Evolutionary conservation across 1,139 yeast species (phyloP).

Genomic region (Pichia kudriavzevii): DNA sequence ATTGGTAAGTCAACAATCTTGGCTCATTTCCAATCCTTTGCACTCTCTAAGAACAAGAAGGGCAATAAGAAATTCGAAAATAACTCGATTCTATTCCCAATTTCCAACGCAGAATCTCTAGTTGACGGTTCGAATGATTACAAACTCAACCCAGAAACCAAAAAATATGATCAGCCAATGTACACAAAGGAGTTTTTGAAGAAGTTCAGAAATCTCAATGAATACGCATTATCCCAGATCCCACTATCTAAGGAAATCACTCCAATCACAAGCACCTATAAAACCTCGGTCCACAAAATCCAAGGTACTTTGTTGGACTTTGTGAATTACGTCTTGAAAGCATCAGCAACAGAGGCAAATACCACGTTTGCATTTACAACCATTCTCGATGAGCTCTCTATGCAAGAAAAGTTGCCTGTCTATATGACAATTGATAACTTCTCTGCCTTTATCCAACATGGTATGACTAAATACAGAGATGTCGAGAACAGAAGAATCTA

Average conservation of each 20-base stretch:
- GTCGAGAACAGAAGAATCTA: slow-evolving; percentile 51
- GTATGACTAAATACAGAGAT: slow-evolving; percentile 56
- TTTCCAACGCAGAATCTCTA: slow-evolving; percentile 55
- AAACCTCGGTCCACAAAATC: slow-evolving; percentile 9
- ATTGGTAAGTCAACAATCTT: slow-evolving; percentile 73
- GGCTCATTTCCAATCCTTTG: slow-evolving; percentile 63
- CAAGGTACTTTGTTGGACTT: slow-evolving; percentile 35
- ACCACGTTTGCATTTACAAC: slow-evolving; percentile 38
- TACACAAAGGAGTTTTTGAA: slow-evolving; percentile 53
- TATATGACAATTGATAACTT: slow-evolving; percentile 69
- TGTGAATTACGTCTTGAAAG: slow-evolving; percentile 21
- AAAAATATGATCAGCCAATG: slow-evolving; percentile 74
- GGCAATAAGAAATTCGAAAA: no score
- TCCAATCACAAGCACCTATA: slow-evolving; percentile 9
- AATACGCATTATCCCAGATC: slow-evolving; percentile 40
- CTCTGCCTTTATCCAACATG: slow-evolving; percentile 51
- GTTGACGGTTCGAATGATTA: slow-evolving; percentile 71
- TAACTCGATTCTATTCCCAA: slow-evolving; percentile 50
- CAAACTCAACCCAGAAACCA: slow-evolving; percentile 41
- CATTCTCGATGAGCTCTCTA: slow-evolving; percentile 47
- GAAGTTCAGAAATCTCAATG: slow-evolving; percentile 53
- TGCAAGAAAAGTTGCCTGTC: slow-evolving; percentile 46
- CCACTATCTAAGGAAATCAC: slow-evolving; percentile 37
- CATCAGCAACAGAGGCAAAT: slow-evolving; percentile 12
- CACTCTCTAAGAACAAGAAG: slow-evolving; percentile 24